phyloP scores from a whole-genome alignment of 306 rosid genomes.

The Begonia loranthoides region DNA sequence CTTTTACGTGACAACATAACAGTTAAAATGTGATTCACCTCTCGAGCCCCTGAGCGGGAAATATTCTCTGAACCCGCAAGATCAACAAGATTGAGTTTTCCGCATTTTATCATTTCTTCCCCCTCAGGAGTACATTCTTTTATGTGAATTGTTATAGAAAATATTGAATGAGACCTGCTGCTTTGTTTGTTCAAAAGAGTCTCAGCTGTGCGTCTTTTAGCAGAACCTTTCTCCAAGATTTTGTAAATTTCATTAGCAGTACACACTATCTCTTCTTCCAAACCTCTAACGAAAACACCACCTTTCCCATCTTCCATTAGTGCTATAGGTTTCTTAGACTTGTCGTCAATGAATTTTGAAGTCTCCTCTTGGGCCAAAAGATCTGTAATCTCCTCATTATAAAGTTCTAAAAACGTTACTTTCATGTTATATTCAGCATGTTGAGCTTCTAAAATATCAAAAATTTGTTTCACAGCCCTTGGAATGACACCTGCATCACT shows the following conservation, averaged over 20 bases:
- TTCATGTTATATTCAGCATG: slow-evolving; percentile 95
- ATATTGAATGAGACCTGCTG: slow-evolving; percentile 97
- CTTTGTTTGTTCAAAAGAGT: slow-evolving; percentile 99
- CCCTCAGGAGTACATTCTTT: slow-evolving; percentile 98
- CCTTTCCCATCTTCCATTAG: slow-evolving; percentile 99
- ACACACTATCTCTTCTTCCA: slow-evolving; percentile 99
- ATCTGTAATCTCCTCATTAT: slow-evolving; percentile 91
- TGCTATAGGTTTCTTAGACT: slow-evolving; percentile 91
- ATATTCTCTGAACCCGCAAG: slow-evolving; percentile 99
- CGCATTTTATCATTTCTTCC: slow-evolving; percentile 98
- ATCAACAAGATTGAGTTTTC: slow-evolving; percentile 95
- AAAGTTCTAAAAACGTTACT: slow-evolving; percentile 93
- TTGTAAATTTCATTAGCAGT: slow-evolving; percentile 96
- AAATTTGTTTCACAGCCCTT: slow-evolving; percentile 88
- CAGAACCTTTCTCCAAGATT: slow-evolving; percentile 95
- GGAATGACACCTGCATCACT: slow-evolving; percentile 98
- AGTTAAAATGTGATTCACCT: slow-evolving; percentile 45
- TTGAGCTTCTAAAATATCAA: slow-evolving; percentile 93
- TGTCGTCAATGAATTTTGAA: slow-evolving; percentile 73
- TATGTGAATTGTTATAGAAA: slow-evolving; percentile 97
- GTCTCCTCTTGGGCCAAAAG: slow-evolving; percentile 89
- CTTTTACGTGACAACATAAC: too few species aligned
- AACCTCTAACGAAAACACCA: slow-evolving; percentile 92
- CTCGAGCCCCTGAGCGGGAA: slow-evolving; percentile 99
- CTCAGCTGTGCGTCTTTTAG: slow-evolving; percentile 98